phyloP scores from a whole-genome alignment of 129 eudicot genomes.

The Escallonia rubra region DNA sequence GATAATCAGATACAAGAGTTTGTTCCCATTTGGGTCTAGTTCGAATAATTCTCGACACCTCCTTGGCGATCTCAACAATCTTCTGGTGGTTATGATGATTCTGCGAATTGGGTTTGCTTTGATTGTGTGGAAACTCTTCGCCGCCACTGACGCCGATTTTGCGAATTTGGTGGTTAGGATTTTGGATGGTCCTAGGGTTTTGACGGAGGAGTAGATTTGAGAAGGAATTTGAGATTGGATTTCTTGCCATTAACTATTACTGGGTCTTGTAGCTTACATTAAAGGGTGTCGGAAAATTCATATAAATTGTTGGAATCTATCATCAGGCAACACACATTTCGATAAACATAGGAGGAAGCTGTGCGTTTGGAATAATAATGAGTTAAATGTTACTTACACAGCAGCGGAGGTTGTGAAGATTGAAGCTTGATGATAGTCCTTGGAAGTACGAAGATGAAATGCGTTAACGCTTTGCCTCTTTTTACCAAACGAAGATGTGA shows the following conservation, averaged over 20 bases:
- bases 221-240: slow-evolving; percentile 21
- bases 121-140: slow-evolving; percentile 15
- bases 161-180: slow-evolving; percentile 23
- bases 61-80: slow-evolving; percentile 24
- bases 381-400: too few relatives aligned
- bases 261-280: background rate
- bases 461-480: too few relatives aligned
- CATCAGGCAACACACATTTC: too few relatives aligned
- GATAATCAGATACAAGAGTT: slow-evolving; percentile 46
- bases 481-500: too few relatives aligned
- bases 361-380: too few relatives aligned
- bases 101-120: slow-evolving; percentile 12
- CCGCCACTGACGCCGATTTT: slow-evolving; percentile 14
- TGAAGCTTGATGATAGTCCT: too few relatives aligned
- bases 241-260: slow-evolving; percentile 34
- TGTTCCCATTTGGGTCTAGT: slow-evolving; percentile 79
- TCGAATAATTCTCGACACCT: slow-evolving; percentile 42
- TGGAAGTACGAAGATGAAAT: too few relatives aligned
- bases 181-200: slow-evolving; percentile 30
- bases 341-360: too few relatives aligned
- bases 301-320: too few relatives aligned
- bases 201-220: slow-evolving; percentile 31
- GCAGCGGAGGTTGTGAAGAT: too few relatives aligned
- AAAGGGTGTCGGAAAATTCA: background rate
- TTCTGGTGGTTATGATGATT: background rate